Evolutionary conservation across 805 yeast species (phyloP).

Genomic region (Lipomyces sp.): DNA sequence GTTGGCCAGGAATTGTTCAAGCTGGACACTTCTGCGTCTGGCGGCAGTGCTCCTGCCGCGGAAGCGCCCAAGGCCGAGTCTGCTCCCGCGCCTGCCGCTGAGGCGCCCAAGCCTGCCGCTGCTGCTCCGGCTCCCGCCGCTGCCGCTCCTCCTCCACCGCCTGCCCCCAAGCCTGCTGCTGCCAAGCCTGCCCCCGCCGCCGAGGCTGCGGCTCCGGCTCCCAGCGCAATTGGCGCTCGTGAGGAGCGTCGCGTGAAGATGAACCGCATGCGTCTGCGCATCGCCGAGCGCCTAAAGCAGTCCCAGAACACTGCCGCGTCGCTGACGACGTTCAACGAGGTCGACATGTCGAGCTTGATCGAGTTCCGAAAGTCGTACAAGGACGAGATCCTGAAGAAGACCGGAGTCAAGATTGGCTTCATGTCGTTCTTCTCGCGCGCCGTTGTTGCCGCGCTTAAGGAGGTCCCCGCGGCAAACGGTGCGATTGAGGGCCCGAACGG

Average conservation of each 20-base stretch:
- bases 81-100: slow-evolving; percentile 37
- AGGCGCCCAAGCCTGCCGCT: slow-evolving; percentile 34
- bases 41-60: slow-evolving; percentile 36
- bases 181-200: slow-evolving; percentile 36
- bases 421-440: slow-evolving; percentile 99
- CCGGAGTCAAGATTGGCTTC: slow-evolving; percentile 94
- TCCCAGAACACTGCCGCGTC: slow-evolving; percentile 99
- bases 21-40: slow-evolving; percentile 63
- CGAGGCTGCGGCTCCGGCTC: slow-evolving; percentile 34
- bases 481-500: slow-evolving; percentile 69
- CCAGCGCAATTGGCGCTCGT: slow-evolving; percentile 62
- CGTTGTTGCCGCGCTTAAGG: slow-evolving; percentile 85
- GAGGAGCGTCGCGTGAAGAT: slow-evolving; percentile 88
- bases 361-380: slow-evolving; percentile 95
- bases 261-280: slow-evolving; percentile 99
- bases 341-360: slow-evolving; percentile 88
- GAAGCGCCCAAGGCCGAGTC: slow-evolving; percentile 31
- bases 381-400: slow-evolving; percentile 91
- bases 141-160: slow-evolving; percentile 14
- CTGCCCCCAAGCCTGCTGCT: slow-evolving; percentile 31
- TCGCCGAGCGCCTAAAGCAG: slow-evolving; percentile 98
- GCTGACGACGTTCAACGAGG: slow-evolving; percentile 95
- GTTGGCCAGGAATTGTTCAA: slow-evolving; percentile 91
- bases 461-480: slow-evolving; percentile 92
- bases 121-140: slow-evolving; percentile 33